These are phyloP conservation scores for Fusarium keratoplasticum DNA, from an alignment of 2,329 filamentous ascomycete genomes.

Conservation along the genomic window DNA sequence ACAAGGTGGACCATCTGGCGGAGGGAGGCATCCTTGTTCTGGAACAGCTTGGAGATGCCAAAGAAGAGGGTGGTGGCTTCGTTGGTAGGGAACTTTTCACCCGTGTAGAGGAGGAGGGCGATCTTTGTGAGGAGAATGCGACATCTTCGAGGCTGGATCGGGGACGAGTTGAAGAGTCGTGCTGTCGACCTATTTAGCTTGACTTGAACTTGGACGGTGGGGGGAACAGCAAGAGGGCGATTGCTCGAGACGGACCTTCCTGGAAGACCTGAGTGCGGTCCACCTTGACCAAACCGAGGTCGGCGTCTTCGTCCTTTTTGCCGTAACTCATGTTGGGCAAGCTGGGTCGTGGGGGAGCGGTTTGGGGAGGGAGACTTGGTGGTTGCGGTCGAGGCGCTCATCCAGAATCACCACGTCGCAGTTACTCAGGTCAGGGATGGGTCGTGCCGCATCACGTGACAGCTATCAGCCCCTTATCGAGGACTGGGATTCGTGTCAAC, in stretches of 20 bases:
- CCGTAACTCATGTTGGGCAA: slow-evolving; percentile 87
- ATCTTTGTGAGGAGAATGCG: slow-evolving; percentile 98
- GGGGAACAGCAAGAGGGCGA: slow-evolving; percentile 44
- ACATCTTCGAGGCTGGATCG: slow-evolving; percentile 96
- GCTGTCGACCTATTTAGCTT: slow-evolving; percentile 68
- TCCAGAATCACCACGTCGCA: slow-evolving; percentile 55
- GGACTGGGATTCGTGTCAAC: slow-evolving; percentile 43
- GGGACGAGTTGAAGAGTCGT: slow-evolving; percentile 96
- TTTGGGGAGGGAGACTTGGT: slow-evolving; percentile 50
- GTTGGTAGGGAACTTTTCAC: slow-evolving; percentile 95
- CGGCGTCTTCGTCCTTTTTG: slow-evolving; percentile 99
- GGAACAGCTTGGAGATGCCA: slow-evolving; percentile 98
- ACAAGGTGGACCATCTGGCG: slow-evolving; percentile 99
- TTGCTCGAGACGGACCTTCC: slow-evolving; percentile 77
- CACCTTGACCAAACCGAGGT: slow-evolving; percentile 93
- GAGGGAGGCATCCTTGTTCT: slow-evolving; percentile 98
- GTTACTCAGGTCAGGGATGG: slow-evolving; percentile 46
- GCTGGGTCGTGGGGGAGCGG: slow-evolving; percentile 44
- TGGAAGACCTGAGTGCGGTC: slow-evolving; percentile 98
- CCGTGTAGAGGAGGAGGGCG: slow-evolving; percentile 93
- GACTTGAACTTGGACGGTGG: slow-evolving; percentile 36
- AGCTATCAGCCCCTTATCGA: slow-evolving; percentile 43
- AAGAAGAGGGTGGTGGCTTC: slow-evolving; percentile 99
- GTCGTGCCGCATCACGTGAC: slow-evolving; percentile 50
- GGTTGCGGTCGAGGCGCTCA: slow-evolving; percentile 46